Percentiles rank a stretch among this genome's conserved stretches.
phyloP scores from a whole-genome alignment of 345 rosid species.

The Excoecaria cochinchinensis region DNA sequence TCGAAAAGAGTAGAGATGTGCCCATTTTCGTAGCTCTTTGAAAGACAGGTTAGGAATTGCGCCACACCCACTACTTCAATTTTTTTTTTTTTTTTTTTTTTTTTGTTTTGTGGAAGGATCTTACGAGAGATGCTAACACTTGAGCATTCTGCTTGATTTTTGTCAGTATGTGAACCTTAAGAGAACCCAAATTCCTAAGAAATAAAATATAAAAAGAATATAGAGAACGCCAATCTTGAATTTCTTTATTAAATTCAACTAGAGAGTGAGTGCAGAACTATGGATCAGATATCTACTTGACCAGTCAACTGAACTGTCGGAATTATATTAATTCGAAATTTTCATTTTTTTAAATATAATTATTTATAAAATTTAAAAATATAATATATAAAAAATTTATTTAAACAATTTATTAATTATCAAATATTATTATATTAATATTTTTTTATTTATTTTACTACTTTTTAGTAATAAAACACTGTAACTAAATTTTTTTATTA shows the following conservation, averaged over 20 bases:
- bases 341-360: no score
- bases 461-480: no score
- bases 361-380: no score
- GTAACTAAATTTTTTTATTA: no score
- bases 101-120: not conserved
- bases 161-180: not conserved
- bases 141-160: not conserved
- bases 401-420: no score
- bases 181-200: not conserved
- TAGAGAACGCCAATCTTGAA: not conserved
- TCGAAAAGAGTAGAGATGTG: constrained; percentile 46
- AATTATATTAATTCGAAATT: no score
- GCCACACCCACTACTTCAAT: not conserved
- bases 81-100: not conserved
- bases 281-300: no score
- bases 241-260: not conserved
- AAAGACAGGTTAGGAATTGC: not conserved
- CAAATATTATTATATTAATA: no score
- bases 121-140: not conserved
- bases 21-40: constrained; percentile 35
- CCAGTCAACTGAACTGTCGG: no score
- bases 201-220: not conserved
- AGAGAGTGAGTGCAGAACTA: no score
- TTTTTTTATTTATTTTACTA: no score
- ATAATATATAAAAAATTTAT: no score